Evolutionary conservation across 768 basidiomycete species (phyloP).

Genomic region (Tephrocybe rancida): DNA sequence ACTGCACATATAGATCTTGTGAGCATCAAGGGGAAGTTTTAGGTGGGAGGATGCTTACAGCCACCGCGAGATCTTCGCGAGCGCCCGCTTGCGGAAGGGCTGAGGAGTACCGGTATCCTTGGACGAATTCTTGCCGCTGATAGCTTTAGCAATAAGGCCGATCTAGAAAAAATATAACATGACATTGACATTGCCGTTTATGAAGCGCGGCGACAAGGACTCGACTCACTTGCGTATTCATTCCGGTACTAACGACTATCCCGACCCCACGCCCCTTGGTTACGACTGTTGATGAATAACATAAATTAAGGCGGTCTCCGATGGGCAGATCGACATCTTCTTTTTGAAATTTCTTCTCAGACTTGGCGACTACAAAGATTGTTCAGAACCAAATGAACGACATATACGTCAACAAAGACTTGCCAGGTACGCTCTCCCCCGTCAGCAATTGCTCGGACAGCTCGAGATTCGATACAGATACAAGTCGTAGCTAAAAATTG

Average conservation of each 20-base stretch:
- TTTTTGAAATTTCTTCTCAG: constrained; percentile 27
- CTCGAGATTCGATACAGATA: constrained; percentile 49
- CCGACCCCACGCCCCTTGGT: constrained; percentile 53
- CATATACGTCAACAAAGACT: not conserved
- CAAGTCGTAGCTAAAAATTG: constrained; percentile 36
- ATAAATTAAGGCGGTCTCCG: constrained; percentile 45
- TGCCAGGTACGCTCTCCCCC: constrained; percentile 52
- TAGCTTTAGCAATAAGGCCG: constrained; percentile 38
- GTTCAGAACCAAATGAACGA: not conserved
- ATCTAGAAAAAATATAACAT: constrained; percentile 25
- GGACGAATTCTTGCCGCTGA: constrained; percentile 27
- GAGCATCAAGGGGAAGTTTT: not conserved
- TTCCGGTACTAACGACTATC: constrained; percentile 49
- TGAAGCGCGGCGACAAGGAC: not conserved
- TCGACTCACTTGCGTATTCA: constrained; percentile 50
- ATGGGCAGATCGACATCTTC: constrained; percentile 37
- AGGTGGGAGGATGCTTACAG: constrained; percentile 27
- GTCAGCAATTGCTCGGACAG: constrained; percentile 55
- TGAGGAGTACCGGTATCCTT: constrained; percentile 14
- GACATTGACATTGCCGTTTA: no score
- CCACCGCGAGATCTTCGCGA: constrained; percentile 22
- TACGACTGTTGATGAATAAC: constrained; percentile 43
- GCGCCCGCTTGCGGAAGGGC: constrained; percentile 25
- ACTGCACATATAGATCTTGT: constrained; percentile 20
- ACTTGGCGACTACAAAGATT: constrained; percentile 37